Conservation (phyloP, 164 flowering plant genomes). For the Vitis rotundifolia region DNA sequence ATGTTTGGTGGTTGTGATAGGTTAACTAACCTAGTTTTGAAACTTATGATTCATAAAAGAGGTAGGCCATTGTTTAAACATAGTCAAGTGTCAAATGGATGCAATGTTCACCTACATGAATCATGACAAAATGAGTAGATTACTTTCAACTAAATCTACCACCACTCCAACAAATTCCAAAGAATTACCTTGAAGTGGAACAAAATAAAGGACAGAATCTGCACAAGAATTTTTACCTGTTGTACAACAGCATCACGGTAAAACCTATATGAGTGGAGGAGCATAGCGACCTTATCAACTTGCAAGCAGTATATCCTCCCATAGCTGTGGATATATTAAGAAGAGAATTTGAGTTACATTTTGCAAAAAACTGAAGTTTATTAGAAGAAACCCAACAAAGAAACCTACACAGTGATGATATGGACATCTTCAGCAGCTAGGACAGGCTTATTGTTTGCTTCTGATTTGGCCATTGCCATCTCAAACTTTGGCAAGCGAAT, state of each 20-base stretch:
- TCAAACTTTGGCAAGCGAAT: slow-evolving; percentile 93
- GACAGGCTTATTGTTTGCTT: slow-evolving; percentile 83
- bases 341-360: not conserved
- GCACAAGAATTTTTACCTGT: slow-evolving; percentile 54
- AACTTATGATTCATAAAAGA: too few species aligned
- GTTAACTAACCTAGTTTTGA: too few species aligned
- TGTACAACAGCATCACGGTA: slow-evolving; percentile 95
- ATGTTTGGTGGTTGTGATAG: too few species aligned
- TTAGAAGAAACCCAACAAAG: slow-evolving; percentile 8
- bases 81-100: too few species aligned
- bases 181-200: not conserved
- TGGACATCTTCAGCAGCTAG: slow-evolving; percentile 83
- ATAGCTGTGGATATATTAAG: slow-evolving; percentile 53
- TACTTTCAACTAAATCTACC: too few species aligned
- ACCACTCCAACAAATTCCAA: not conserved
- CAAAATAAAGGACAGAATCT: not conserved
- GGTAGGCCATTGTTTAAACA: too few species aligned
- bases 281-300: slow-evolving; percentile 90
- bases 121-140: too few species aligned
- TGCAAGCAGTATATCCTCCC: slow-evolving; percentile 97
- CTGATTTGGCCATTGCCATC: slow-evolving; percentile 88
- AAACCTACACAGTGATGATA: slow-evolving; percentile 77
- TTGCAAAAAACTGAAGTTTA: not conserved
- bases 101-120: too few species aligned
- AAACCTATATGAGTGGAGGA: slow-evolving; percentile 75